phyloP scores from a whole-genome alignment of 2,329 filamentous ascomycete genomes.

The Colletotrichum phormii region DNA sequence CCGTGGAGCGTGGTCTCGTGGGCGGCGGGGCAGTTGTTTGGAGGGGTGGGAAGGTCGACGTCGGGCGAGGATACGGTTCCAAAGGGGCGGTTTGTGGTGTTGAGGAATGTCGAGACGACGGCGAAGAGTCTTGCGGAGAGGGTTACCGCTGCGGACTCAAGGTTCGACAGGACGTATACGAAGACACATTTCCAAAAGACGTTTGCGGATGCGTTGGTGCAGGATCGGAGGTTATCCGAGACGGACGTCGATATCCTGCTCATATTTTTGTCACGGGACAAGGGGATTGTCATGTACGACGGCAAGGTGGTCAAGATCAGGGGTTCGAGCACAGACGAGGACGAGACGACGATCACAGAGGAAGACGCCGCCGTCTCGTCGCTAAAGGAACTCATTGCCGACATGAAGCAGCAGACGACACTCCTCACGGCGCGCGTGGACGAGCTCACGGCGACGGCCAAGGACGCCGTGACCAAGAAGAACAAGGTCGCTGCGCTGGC shows the following conservation, averaged over 20 bases:
- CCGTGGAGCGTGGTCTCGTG: conserved; percentile 80
- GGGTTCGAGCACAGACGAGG: conserved; percentile 52
- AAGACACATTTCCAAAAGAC: conserved; percentile 71
- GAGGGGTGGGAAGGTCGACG: conserved; percentile 51
- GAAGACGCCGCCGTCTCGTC: conserved; percentile 87
- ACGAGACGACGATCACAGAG: conserved; percentile 69
- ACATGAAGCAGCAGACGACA: conserved; percentile 78
- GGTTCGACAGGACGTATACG: conserved; percentile 76
- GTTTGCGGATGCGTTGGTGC: conserved; percentile 65
- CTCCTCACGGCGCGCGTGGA: conserved; percentile 76
- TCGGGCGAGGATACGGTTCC: conserved; percentile 66
- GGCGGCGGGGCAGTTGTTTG: conserved; percentile 76
- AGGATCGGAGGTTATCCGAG: conserved; percentile 65
- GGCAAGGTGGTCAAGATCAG: conserved; percentile 81
- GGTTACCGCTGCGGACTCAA: conserved; percentile 49
- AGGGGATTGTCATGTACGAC: conserved; percentile 68
- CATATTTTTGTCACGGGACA: conserved; percentile 76
- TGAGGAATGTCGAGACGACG: conserved; percentile 71
- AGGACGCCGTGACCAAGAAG: conserved; percentile 76
- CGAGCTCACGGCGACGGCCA: conserved; percentile 72
- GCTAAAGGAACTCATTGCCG: conserved; percentile 81
- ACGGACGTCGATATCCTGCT: conserved; percentile 78
- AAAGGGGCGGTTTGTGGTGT: conserved; percentile 72
- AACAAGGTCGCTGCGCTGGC: conserved; percentile 82
- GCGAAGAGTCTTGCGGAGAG: conserved; percentile 64